These are phyloP conservation scores for Taphrina flavorubra DNA, from an alignment of 1,139 yeast species.

Conservation along the genomic window DNA sequence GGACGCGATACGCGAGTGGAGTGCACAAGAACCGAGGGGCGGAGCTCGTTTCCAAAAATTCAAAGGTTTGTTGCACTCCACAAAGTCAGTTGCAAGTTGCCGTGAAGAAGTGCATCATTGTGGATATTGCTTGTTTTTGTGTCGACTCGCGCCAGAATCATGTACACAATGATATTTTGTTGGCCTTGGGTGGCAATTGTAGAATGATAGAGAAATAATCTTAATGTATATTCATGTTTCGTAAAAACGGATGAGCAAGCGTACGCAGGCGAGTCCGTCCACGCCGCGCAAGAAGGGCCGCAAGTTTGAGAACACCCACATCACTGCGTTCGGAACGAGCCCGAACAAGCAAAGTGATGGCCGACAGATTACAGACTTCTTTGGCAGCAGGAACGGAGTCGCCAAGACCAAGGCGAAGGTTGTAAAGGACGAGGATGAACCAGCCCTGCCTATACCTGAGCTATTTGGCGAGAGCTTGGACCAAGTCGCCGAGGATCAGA, in stretches of 20 bases:
- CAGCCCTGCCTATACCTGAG: constrained; percentile 1
- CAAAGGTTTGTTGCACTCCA: too few species aligned
- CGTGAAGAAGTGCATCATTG: too few species aligned
- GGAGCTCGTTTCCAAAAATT: too few species aligned
- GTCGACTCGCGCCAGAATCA: too few species aligned
- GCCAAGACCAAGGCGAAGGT: background rate
- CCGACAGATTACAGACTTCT: constrained; percentile 21
- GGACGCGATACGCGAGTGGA: too few species aligned
- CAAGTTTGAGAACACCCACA: constrained; percentile 24
- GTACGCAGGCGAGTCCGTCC: constrained; percentile 18
- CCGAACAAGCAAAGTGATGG: constrained; percentile 13
- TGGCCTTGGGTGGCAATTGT: too few species aligned
- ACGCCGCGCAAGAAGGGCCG: constrained; percentile 33
- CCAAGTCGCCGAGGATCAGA: constrained; percentile 12
- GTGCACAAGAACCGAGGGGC: too few species aligned
- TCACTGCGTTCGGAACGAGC: constrained; percentile 25
- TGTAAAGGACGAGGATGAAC: background rate
- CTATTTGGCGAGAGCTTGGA: background rate
- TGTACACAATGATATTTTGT: too few species aligned
- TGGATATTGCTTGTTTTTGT: too few species aligned
- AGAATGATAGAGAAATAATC: too few species aligned
- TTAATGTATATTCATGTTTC: background rate
- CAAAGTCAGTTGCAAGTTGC: too few species aligned
- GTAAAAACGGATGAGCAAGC: constrained; percentile 9
- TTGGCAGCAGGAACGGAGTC: background rate